phyloP scores from a whole-genome alignment of 805 yeast genomes.

The Kluyveromyces siamensis region DNA sequence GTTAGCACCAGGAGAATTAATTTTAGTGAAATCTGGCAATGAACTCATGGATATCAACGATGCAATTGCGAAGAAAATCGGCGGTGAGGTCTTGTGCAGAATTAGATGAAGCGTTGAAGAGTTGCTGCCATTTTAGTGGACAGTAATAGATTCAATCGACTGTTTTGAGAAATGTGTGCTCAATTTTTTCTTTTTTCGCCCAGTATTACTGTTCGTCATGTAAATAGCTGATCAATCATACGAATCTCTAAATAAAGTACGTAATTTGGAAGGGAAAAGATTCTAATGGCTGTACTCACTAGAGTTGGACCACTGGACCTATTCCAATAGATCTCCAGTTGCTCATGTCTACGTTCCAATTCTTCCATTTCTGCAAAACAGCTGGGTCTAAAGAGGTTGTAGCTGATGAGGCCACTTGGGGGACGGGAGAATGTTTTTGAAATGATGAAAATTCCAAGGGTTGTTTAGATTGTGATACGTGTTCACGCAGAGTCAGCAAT shows the following conservation, averaged over 20 bases:
- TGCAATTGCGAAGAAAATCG: constrained; percentile 62
- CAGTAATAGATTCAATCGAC: not conserved
- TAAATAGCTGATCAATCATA: not conserved
- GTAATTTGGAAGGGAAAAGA: not conserved
- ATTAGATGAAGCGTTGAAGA: constrained; percentile 36
- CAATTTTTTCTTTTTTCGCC: not conserved
- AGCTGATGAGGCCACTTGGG: constrained; percentile 16
- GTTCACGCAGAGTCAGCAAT: constrained; percentile 6
- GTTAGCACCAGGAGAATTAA: constrained; percentile 80
- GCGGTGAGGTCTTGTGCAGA: constrained; percentile 78
- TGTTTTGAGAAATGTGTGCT: too few species aligned
- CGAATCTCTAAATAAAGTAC: not conserved
- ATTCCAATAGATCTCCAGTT: constrained; percentile 65
- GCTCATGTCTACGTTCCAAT: constrained; percentile 83
- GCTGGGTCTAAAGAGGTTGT: constrained; percentile 33
- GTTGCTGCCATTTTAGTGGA: not conserved
- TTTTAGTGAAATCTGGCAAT: constrained; percentile 51
- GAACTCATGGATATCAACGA: constrained; percentile 71
- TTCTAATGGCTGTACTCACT: constrained; percentile 3
- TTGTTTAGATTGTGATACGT: not conserved
- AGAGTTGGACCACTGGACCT: constrained; percentile 50
- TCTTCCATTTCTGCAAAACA: constrained; percentile 64
- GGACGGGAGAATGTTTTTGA: constrained; percentile 7
- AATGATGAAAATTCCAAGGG: constrained; percentile 1
- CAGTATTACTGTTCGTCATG: not conserved